phyloP scores from a whole-genome alignment of 148 eudicot genomes.

The Salicornia ramosissima region DNA sequence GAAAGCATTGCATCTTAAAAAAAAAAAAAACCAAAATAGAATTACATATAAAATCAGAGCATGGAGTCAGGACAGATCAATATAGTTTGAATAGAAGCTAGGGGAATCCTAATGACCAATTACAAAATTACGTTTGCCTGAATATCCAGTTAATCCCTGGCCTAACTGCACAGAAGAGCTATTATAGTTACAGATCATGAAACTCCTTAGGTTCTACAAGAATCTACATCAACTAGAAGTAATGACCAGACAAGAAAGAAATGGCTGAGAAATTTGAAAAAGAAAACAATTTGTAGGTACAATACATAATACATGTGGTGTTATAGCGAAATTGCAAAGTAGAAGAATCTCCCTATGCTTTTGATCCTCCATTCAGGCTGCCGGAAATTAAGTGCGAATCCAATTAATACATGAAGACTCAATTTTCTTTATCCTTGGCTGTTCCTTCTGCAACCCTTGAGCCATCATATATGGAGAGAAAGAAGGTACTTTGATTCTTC shows the following conservation, averaged over 20 bases:
- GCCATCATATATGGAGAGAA: slow-evolving; percentile 58
- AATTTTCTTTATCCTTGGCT: slow-evolving; percentile 52
- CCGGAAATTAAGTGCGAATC: background rate
- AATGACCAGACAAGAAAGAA: background rate
- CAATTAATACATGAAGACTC: slow-evolving; percentile 22
- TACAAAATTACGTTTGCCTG: background rate
- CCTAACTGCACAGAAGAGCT: background rate
- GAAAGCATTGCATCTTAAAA: too few species aligned
- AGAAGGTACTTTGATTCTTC: slow-evolving; percentile 67
- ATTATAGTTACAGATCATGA: slow-evolving; percentile 17
- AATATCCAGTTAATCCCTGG: background rate
- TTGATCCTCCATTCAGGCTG: background rate
- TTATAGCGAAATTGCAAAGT: background rate
- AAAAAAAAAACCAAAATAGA: too few species aligned
- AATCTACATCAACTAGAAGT: background rate
- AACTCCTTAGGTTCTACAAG: background rate
- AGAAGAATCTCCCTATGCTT: slow-evolving; percentile 8
- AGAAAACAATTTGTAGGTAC: slow-evolving; percentile 10
- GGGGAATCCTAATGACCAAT: background rate
- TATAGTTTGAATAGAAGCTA: background rate
- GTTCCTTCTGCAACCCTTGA: slow-evolving; percentile 47
- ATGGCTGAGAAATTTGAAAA: background rate
- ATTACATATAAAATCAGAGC: too few species aligned
- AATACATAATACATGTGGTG: slow-evolving; percentile 4
- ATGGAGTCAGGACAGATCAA: background rate